phyloP scores from a whole-genome alignment of 2,329 filamentous ascomycete species.

The Neonectria sp. region DNA sequence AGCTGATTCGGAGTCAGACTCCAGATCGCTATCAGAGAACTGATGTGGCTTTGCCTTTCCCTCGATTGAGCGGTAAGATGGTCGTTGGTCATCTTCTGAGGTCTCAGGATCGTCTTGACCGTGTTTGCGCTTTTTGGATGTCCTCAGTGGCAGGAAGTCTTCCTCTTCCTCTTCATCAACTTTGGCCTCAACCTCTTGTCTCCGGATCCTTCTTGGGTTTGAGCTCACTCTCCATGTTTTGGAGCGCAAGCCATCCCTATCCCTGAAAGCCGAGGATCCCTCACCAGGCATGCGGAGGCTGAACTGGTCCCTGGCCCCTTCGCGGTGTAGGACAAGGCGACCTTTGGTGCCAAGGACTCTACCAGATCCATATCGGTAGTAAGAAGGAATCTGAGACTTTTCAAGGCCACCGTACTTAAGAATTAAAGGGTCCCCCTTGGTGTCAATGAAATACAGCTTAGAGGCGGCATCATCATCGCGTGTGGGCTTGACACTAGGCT shows the following conservation, averaged over 20 bases:
- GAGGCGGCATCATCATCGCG: slow-evolving; percentile 37
- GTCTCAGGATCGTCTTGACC: slow-evolving; percentile 52
- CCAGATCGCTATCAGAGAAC: slow-evolving; percentile 64
- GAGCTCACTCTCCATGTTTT: slow-evolving; percentile 57
- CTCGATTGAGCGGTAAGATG: slow-evolving; percentile 77
- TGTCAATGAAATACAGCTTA: slow-evolving; percentile 74
- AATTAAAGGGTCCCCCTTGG: slow-evolving; percentile 83
- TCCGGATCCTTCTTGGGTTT: slow-evolving; percentile 58
- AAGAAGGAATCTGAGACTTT: slow-evolving; percentile 79
- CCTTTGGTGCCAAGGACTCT: slow-evolving; percentile 77
- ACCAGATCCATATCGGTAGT: slow-evolving; percentile 78
- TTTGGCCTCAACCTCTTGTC: slow-evolving; percentile 40
- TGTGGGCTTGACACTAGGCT: slow-evolving; percentile 10
- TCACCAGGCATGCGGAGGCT: slow-evolving; percentile 63
- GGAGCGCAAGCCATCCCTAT: slow-evolving; percentile 65
- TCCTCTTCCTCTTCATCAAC: slow-evolving; percentile 51
- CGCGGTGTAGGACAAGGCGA: slow-evolving; percentile 76
- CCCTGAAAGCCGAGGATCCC: slow-evolving; percentile 47
- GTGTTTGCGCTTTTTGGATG: slow-evolving; percentile 60
- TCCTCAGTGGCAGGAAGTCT: slow-evolving; percentile 65
- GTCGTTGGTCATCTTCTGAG: slow-evolving; percentile 63
- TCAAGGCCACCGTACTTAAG: slow-evolving; percentile 82
- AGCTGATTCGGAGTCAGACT: slow-evolving; percentile 63
- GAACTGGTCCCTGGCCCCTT: slow-evolving; percentile 71
- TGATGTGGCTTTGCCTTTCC: slow-evolving; percentile 70